Base-by-base conservation (phyloP, 1,139 yeast species). In the Yarrowia galli region DNA sequence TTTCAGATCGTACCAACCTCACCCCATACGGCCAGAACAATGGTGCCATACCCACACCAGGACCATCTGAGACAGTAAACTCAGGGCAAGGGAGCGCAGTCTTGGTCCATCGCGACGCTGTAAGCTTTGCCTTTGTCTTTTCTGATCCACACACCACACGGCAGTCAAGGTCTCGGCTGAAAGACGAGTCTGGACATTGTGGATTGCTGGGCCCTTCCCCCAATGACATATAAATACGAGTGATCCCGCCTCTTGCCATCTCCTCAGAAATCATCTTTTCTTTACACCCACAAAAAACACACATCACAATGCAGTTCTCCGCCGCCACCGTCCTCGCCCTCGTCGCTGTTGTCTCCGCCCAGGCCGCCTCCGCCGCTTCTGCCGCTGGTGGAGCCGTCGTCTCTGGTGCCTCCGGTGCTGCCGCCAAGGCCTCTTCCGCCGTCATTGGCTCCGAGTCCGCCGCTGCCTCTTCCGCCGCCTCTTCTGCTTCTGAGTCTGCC, bases 301-400 rank as follows among this genome's bases (percentile, higher is more conserved):
- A 43, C 61, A 40, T 40, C 48, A 54, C 64, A 58, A 58, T 58
- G 64, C 64, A 58, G 64, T 58, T 58, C 64, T 58, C 64, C 64
- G 51, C 64, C 64, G 51, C 42, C 51, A 51, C 64, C 64, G 64
- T 58, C 42, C 64, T 48, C 16, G 45, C 56, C 38, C 56, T 61
- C 25, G 54, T 45, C 46, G 66, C 56, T 46, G n/a, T 36, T 36
- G 66, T 16, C 46, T 12, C 45, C 18, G 66, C 66, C 35, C 66
- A 61, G 66, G 66, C 12, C 15, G 56, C 46, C 56, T 46, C 56
- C 49, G 66, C 46, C 46, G 56, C 56, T n/a, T 22, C 66, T 15
- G 36, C n/a, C 4, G 56, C 56, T 48, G 56, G 45, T 35, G 45
- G 46, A 3, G 54, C 54, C 35, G 45, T 48, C 10, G 56, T 38